These are phyloP conservation scores for Nectriaceae sp. DNA, from an alignment of 2,329 filamentous ascomycete species.

Conservation along the genomic window DNA sequence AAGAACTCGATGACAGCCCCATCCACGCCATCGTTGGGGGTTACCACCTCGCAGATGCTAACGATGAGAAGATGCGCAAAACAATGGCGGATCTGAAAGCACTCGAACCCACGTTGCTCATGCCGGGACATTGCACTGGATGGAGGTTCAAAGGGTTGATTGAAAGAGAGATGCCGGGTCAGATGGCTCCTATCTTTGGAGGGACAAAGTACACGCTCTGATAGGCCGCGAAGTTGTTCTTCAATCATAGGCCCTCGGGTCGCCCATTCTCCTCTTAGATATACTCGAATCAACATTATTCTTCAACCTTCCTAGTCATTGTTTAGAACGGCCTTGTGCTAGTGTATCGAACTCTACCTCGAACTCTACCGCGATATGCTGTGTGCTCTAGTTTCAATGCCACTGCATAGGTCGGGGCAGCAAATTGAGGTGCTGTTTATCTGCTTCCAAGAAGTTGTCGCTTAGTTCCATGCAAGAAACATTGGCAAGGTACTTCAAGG, in stretches of 20 bases:
- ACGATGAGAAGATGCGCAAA: slow-evolving; percentile 42
- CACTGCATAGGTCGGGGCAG: too few species aligned
- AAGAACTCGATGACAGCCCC: slow-evolving; percentile 40
- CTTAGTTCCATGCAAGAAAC: too few species aligned
- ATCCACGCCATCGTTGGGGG: slow-evolving; percentile 55
- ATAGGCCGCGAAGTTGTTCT: too few species aligned
- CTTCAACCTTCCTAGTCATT: too few species aligned
- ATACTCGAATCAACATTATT: too few species aligned
- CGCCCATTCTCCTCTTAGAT: slow-evolving; percentile 5
- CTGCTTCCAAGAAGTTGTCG: too few species aligned
- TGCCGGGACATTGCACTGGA: slow-evolving; percentile 58
- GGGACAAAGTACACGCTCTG: slow-evolving; percentile 39
- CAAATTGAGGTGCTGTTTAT: too few species aligned
- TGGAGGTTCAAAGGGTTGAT: slow-evolving; percentile 57
- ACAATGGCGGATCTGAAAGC: slow-evolving; percentile 50
- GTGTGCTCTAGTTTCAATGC: too few species aligned
- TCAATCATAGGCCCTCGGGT: slow-evolving; percentile 8
- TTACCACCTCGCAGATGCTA: slow-evolving; percentile 52
- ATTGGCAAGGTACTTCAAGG: too few species aligned
- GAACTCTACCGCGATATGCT: too few species aligned
- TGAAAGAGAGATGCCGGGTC: slow-evolving; percentile 51
- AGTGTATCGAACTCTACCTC: too few species aligned
- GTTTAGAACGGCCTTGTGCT: too few species aligned
- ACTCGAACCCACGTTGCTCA: slow-evolving; percentile 48
- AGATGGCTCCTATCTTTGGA: slow-evolving; percentile 51